Conservation (phyloP, 352 stramenopile genomes). For the Globisporangium middletonii region DNA sequence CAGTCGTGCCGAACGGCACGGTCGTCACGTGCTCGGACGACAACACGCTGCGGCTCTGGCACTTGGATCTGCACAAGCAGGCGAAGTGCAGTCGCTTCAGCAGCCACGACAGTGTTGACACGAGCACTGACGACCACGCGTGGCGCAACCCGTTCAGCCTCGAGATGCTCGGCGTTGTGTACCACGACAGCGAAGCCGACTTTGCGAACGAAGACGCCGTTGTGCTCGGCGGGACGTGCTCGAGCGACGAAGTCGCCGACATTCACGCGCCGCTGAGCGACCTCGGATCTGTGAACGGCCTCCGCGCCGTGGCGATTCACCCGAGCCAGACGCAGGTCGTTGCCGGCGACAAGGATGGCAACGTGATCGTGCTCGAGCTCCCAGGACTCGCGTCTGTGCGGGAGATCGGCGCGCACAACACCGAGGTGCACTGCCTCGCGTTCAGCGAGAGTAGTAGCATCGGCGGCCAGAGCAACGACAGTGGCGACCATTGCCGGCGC, state of each 20-base stretch:
- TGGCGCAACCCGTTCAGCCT: conserved; percentile 72
- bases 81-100: conserved; percentile 25
- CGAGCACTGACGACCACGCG: conserved; percentile 3
- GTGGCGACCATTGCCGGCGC: neutral
- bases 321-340: conserved; percentile 57
- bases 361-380: conserved; percentile 49
- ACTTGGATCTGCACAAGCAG: conserved; percentile 67
- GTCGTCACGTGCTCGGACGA: conserved; percentile 85
- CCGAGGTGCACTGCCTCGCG: conserved; percentile 68
- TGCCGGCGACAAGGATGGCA: conserved; percentile 64
- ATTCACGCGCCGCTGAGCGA: conserved; percentile 38
- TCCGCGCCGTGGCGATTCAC: conserved; percentile 42
- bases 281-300: conserved; percentile 29
- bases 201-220: conserved; percentile 36
- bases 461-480: neutral
- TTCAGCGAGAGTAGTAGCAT: conserved; percentile 24
- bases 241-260: conserved; percentile 25
- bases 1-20: conserved; percentile 46
- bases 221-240: conserved; percentile 57
- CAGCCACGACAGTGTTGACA: neutral
- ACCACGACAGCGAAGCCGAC: conserved; percentile 38
- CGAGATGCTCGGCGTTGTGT: conserved; percentile 66
- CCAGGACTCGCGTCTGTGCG: conserved; percentile 20
- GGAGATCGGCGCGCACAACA: conserved; percentile 52
- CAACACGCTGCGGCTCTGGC: conserved; percentile 85